phyloP scores from a whole-genome alignment of 805 yeast genomes.

The Soucietia sequanensis region DNA sequence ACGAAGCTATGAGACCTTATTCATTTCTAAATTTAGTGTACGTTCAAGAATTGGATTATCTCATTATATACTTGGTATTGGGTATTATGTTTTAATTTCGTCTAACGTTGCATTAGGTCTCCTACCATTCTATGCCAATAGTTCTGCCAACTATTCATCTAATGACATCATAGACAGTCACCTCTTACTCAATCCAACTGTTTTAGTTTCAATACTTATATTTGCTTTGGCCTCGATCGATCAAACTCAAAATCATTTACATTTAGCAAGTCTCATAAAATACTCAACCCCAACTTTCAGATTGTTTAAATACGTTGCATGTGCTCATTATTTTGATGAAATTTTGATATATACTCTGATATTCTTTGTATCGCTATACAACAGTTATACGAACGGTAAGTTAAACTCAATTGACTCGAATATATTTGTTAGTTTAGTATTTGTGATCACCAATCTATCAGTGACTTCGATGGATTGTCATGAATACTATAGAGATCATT shows the following conservation, averaged over 20 bases:
- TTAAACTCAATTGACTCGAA: conserved; percentile 17
- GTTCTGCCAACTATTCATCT: too few relatives aligned
- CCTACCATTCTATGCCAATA: too few relatives aligned
- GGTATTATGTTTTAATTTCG: conserved; percentile 54
- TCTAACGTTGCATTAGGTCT: conserved; percentile 22
- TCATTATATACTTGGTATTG: conserved; percentile 65
- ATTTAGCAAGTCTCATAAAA: conserved; percentile 49
- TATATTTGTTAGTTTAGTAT: conserved; percentile 20
- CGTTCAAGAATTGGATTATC: conserved; percentile 58
- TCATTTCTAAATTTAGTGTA: conserved; percentile 45
- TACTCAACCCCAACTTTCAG: conserved; percentile 56
- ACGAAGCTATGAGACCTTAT: conserved; percentile 54
- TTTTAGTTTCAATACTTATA: conserved; percentile 25
- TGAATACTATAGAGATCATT: conserved; percentile 41
- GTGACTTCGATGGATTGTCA: conserved; percentile 55
- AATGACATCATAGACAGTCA: background rate
- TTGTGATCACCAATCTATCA: conserved; percentile 48
- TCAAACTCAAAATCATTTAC: conserved; percentile 51
- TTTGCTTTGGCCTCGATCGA: conserved; percentile 51
- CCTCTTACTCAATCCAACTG: background rate
- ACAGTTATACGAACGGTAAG: conserved; percentile 11
- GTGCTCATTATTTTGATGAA: conserved; percentile 75
- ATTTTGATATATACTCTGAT: conserved; percentile 49
- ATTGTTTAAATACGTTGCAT: conserved; percentile 48
- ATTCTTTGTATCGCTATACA: conserved; percentile 14